Evolutionary conservation across 345 rosid species (phyloP), one percentile per base, ranked within the genome.

Genomic region (Gossypium mustelinum): DNA sequence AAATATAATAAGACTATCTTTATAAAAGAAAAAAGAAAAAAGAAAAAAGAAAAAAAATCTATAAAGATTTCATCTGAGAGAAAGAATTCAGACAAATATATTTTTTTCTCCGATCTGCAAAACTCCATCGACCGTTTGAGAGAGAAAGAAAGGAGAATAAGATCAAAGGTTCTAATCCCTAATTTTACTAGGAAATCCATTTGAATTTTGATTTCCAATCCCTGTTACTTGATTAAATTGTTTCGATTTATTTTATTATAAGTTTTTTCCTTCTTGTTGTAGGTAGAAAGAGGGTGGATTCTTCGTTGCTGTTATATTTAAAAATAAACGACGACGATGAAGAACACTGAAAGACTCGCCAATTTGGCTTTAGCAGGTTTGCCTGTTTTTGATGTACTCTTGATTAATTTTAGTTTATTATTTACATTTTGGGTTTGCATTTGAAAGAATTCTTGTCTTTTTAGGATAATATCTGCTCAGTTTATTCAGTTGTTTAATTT

Each of bases 351-450:
- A 80, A 89, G 88, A 76, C 54, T 92, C 16, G 93, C 98, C 2
- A 92, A 90, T 82, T 68, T 86, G 51, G 94, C 91, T 54, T 89
- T 94, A 74, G 97, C 89, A 90, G 98, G 98, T 94, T 78, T 66
- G 77, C 2, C 7, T 2, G 47, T 57, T 34, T 16, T 52, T 51
- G 18, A 51, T 51, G 2, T 51, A 16, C 17, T 51, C 55, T 54
- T 54, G 25, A 47, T 59, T 18, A 20, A 57, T 12, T 72, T 51
- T 29, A 54, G 9, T 52, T 50, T 54, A 18, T 70, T n/a, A 51
- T 51, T 70, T 27, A 9, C 17, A 10, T 70, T 27, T 34, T 17
- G n/a, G 4, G 13, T 55, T 54, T 55, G 11, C 11, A 54, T 54
- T 27, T 17, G 17, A 27, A 29, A 2, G 11, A 27, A 2, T 6